These are phyloP conservation scores for Alternaria ethzedia DNA, from an alignment of 2,329 filamentous ascomycete genomes.

Conservation along the genomic window DNA sequence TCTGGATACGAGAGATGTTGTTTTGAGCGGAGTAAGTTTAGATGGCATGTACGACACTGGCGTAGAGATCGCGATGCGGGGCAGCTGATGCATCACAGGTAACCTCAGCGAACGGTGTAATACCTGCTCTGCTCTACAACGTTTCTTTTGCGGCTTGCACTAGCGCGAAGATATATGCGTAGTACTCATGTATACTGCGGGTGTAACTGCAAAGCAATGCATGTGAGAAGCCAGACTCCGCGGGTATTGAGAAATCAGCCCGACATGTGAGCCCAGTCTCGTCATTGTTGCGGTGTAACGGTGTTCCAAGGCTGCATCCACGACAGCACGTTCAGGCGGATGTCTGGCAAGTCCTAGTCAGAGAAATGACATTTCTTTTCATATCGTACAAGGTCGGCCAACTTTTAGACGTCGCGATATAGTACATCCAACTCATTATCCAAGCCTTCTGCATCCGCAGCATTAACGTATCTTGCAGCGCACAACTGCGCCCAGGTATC, in stretches of 20 bases:
- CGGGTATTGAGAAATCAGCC: not conserved
- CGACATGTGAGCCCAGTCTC: not conserved
- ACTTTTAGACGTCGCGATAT: slow-evolving; percentile 18
- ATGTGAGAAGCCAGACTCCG: not conserved
- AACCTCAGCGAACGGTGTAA: not conserved
- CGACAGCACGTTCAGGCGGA: not conserved
- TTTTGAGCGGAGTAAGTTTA: not conserved
- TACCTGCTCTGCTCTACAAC: not conserved
- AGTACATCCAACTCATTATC: slow-evolving; percentile 19
- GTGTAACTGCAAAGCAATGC: not conserved
- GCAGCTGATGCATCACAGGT: not conserved
- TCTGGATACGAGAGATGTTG: not conserved
- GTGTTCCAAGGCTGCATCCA: not conserved
- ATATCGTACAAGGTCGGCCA: slow-evolving; percentile 27
- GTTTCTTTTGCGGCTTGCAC: slow-evolving; percentile 1
- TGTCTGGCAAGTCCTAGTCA: not conserved
- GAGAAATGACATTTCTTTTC: slow-evolving; percentile 11
- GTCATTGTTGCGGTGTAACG: slow-evolving; percentile 1
- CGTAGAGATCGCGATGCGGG: not conserved
- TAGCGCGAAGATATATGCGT: not conserved
- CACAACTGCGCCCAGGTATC: not conserved
- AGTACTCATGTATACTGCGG: not conserved
- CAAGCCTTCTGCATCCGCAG: not conserved
- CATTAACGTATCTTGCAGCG: not conserved
- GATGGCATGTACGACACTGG: not conserved